Base-by-base conservation (phyloP, 108 stramenopile genomes). In the Cylindrotheca fusiformis region DNA sequence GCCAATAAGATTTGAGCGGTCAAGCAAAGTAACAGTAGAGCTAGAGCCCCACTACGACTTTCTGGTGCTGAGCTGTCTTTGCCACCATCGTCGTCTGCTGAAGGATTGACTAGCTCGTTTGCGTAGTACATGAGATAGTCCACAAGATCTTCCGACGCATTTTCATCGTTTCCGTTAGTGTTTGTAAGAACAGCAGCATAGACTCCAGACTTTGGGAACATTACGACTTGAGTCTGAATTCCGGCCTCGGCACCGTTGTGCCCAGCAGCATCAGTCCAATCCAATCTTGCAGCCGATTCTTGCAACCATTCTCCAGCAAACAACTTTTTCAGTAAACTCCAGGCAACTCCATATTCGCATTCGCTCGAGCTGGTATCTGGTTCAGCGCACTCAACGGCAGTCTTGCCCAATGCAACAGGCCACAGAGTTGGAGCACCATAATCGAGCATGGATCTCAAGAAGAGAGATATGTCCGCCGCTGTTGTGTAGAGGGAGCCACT, bases 111-210 rank as follows among this genome's bases (percentile, higher is more conserved):
- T 10, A 41, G 36, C 10, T 41, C 36, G 10, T 10, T 41, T 6
- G 36, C 36, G 14, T 6, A 10, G 14, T 41, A 10, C 36, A 41
- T 10, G 36, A 41, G 36, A 41, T 41, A 6, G 10, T 10, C 36
- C 36, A 41, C 14, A 10, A 60, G 12, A 6, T 60, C 22, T 55
- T 65, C 32, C 1, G 65, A 32, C 12, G 63, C 63, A 3, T 25
- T 18, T 26, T 54, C 65, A 27, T 54, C 53, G 36, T 55, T 55
- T 24, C 47, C 65, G 29, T 55, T 29, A 3, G 65, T 63, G 32
- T 69, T 69, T 2, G 51, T 60, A 10, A 69, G 19, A 8, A 69
- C 68, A 3, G 41, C 59, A 1, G 33, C 60, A 36, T 60, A 69
- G 14, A 62, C 20, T 18, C 68, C 68, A 2, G 68, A 57, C 26